These are phyloP conservation scores for Euphorbia lathyris DNA, from an alignment of 345 rosid species.

Conservation along the genomic window DNA sequence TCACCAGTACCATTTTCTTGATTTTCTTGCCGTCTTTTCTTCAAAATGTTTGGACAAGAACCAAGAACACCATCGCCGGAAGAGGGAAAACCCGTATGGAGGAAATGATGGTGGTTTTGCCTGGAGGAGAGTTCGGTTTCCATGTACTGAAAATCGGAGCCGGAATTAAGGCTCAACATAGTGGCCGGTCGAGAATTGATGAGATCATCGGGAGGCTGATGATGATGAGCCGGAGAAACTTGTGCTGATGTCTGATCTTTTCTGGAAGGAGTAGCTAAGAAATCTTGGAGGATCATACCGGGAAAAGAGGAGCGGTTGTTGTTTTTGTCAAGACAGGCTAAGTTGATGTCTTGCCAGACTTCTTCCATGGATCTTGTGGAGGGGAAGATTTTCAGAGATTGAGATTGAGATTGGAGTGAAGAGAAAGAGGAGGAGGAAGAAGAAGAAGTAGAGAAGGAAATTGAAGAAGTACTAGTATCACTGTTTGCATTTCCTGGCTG, in stretches of 20 bases:
- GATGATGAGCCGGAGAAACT: too few relatives aligned
- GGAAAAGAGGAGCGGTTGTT: constrained; percentile 9
- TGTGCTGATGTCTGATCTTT: too few relatives aligned
- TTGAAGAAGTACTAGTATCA: not conserved
- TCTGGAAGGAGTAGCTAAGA: constrained; percentile 24
- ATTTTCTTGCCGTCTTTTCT: constrained; percentile 28
- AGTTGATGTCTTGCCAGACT: constrained; percentile 44
- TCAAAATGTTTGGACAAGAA: too few relatives aligned
- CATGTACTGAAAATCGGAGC: constrained; percentile 17
- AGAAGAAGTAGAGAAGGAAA: constrained; percentile 19
- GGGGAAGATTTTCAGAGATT: not conserved
- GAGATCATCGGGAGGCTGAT: not conserved
- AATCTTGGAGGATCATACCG: constrained; percentile 32
- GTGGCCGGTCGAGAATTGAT: constrained; percentile 18
- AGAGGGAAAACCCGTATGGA: too few relatives aligned
- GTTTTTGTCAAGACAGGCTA: constrained; percentile 18
- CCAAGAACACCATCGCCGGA: too few relatives aligned
- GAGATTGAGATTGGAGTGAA: too few relatives aligned
- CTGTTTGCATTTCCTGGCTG: constrained; percentile 1
- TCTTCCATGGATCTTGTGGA: constrained; percentile 41
- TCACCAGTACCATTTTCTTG: too few relatives aligned
- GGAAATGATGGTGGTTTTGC: too few relatives aligned
- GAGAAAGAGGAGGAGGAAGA: constrained; percentile 18
- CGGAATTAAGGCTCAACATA: constrained; percentile 30
- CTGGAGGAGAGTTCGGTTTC: too few relatives aligned